Evolutionary conservation across 257 asterid genomes (phyloP), one percentile per base, ranked within the genome.

Genomic region (Fraxinus excelsior): DNA sequence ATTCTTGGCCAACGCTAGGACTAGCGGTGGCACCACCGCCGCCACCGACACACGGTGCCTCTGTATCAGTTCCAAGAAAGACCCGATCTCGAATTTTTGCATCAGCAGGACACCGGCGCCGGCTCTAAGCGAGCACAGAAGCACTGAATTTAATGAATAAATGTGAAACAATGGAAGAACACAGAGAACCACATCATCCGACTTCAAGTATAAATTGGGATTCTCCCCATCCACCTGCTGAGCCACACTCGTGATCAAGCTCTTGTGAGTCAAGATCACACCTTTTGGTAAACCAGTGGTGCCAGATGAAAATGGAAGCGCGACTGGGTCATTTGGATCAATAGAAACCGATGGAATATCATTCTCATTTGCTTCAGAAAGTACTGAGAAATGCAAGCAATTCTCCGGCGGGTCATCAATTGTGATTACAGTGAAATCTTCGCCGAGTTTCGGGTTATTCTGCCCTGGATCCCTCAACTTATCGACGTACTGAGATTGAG

Each of bases 161-260:
- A 93, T 91, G 80, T 93, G 97, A 29, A 91, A 93, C 78, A 93
- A 10, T 2, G 97, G 97, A 56, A 93, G 83, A 1, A 93, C 96
- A 74, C 97, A 91, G 0, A 93, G 64, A 0, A 91, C 91, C 12
- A 93, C 93, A 71, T 91, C 97, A 42, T 87, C 87, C 0, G 76
- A 9, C 11, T 83, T 89, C 62, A 93, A 40, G 62, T 86, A 84
- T 31, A 91, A 8, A n/a, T 93, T 91, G 1, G 97, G 97, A 14
- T 92, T 92, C 5, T 89, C 96, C 2, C 97, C 97, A 69, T 92
- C 97, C 21, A 92, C 97, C 62, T 91, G 95, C 29, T 92, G 97
- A 16, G 91, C 96, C 4, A 92, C 88, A 65, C 95, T 85, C 1
- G 96, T 89, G 73, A 92, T 84, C 75, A 92, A 38, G 76, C 97